phyloP scores from a whole-genome alignment of 2,329 filamentous ascomycete genomes.

The Aspergillus pseudoviridinutans region DNA sequence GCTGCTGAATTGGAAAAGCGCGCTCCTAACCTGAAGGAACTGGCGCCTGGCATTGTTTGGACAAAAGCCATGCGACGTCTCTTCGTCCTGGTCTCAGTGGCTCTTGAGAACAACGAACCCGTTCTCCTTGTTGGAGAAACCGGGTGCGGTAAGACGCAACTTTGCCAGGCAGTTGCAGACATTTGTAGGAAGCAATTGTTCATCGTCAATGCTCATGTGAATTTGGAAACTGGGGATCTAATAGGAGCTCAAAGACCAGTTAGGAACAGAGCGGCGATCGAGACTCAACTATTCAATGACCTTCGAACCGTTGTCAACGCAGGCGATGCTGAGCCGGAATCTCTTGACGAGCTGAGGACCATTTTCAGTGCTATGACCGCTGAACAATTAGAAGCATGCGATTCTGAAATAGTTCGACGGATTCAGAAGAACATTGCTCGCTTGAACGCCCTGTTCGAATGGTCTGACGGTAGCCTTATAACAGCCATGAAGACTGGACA shows the following conservation, averaged over 20 bases:
- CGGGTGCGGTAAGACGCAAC: slow-evolving; percentile 94
- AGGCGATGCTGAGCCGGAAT: slow-evolving; percentile 28
- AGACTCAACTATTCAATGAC: slow-evolving; percentile 62
- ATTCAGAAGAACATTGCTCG: slow-evolving; percentile 53
- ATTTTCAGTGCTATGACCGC: slow-evolving; percentile 55
- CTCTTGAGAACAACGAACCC: slow-evolving; percentile 85
- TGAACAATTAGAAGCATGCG: slow-evolving; percentile 45
- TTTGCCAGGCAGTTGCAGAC: slow-evolving; percentile 87
- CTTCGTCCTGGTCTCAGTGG: slow-evolving; percentile 82
- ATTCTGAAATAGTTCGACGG: slow-evolving; percentile 44
- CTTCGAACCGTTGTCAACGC: slow-evolving; percentile 47
- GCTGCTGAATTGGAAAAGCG: slow-evolving; percentile 55
- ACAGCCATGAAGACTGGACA: slow-evolving; percentile 87
- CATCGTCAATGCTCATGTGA: slow-evolving; percentile 96
- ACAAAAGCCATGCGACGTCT: slow-evolving; percentile 90
- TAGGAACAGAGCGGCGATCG: slow-evolving; percentile 72
- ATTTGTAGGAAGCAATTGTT: slow-evolving; percentile 71
- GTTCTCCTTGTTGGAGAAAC: slow-evolving; percentile 94
- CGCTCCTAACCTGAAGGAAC: slow-evolving; percentile 38
- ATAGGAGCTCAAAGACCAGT: slow-evolving; percentile 93
- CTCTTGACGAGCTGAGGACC: slow-evolving; percentile 55
- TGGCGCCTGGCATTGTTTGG: slow-evolving; percentile 69
- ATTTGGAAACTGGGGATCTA: slow-evolving; percentile 93
- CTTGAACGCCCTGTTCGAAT: slow-evolving; percentile 87
- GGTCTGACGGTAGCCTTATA: slow-evolving; percentile 90